Base-by-base conservation (phyloP, 179 eudicot species). In the Monotropa hypopitys region DNA sequence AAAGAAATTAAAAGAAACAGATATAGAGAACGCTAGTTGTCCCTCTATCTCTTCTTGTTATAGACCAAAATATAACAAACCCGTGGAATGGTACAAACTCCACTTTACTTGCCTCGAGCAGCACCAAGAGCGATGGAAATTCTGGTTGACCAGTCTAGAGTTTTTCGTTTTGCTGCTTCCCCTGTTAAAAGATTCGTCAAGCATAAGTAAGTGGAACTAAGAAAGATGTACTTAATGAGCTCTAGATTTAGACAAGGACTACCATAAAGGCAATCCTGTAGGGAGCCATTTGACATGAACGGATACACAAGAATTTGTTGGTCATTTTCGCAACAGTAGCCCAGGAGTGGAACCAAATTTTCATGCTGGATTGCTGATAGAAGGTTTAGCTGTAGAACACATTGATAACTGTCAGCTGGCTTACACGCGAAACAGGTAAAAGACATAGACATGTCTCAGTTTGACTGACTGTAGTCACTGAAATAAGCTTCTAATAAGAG, bases 291-390 rank as follows among this genome's bases (percentile, higher is more conserved):
- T 20, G 90, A 88, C 90, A 88, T 88, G 53, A 82, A 88, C 32
- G 90, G 90, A 80, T 86, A 88, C 73, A 88, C 90, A 47, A 88
- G 90, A 53, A 88, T 88, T 67, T 88, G 90, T 73, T 88, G 90
- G 70, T 88, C 88, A 80, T 81, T 88, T 80, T 88, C 90, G 40
- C 84, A 82, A 62, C 90, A 88, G 78, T 83, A 86, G 49, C 90
- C 90, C 21, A 88, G 78, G 74, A 88, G 88, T 13, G 88, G 88
- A 33, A 88, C 88, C 82, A 88, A 74, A 75, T 88, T 88, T 72
- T 84, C 90, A 51, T 88, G 90, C 46, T 67, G 87, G 57, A 88
- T 86, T 51, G 83, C 80, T 63, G 90, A 88, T 62, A 88, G 81
- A 54, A 88, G 83, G 78, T 81, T 86, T 50, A 88, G 81, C 90